Evolutionary conservation across 1,139 yeast genomes (phyloP), one percentile per base, ranked within the genome.

Genomic region (Saccharomycopsis hybrid): DNA sequence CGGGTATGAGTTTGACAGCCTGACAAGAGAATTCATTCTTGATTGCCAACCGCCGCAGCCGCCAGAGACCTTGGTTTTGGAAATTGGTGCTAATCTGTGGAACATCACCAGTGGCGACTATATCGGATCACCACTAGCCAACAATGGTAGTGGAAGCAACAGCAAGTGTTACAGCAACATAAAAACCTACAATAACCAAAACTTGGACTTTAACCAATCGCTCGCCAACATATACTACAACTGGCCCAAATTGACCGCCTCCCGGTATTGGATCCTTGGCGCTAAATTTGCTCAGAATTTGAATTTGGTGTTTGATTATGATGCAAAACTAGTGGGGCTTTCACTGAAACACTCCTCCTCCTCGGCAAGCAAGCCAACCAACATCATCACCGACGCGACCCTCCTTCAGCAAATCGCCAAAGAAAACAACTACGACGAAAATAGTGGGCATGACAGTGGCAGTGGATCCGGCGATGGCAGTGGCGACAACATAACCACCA

Each of bases 51-150:
- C n/a, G n/a, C n/a, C n/a, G n/a, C n/a, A n/a, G n/a, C n/a, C n/a
- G n/a, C n/a, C n/a, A n/a, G 28, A 24, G 7, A 11, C 50, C 5
- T 43, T 50, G 25, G 25, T 33, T 18, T 29, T 50, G 9, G 37
- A 47, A 13, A 47, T 50, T 28, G 53, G 51, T 32, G 50, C 44
- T 9, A 43, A 42, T 18, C 11, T 36, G n/a, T 50, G 53, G 53
- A 50, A 50, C 28, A 40, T 47, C 2, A 33, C 53, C 5, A 8
- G 25, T 3, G 11, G 30, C 9, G 42, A 43, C 13, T 43, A 43
- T 35, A 18, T 50, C 9, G 50, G 52, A 8, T 40, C 27, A 4
- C 37, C 44, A 5, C 11, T 4, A 9, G 4, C 9, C 29, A 25
- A 25, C 7, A n/a, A n/a, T n/a, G n/a, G n/a, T n/a, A n/a, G n/a